These are phyloP conservation scores for Fusarium bactridioides DNA, from an alignment of 2,329 filamentous ascomycete species.

Conservation along the genomic window DNA sequence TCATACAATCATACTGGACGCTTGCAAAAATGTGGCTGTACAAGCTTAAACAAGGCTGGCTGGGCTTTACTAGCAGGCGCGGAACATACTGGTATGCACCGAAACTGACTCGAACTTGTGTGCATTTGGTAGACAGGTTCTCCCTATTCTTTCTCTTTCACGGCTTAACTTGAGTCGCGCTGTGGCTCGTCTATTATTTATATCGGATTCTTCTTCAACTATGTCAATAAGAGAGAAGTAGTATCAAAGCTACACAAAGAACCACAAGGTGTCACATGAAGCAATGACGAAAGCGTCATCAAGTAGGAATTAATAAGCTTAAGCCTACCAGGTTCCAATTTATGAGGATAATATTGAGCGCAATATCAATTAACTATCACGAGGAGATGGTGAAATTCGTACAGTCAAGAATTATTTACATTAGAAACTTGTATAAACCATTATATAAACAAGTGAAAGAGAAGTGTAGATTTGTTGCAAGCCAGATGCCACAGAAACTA, in stretches of 20 bases:
- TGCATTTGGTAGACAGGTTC: not conserved
- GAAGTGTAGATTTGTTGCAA: not conserved
- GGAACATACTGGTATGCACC: not conserved
- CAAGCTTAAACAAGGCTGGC: not conserved
- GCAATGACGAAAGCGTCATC: no score
- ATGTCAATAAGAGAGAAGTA: no score
- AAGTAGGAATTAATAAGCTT: no score
- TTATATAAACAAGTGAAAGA: no score
- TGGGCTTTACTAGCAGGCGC: not conserved
- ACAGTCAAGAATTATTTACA: not conserved
- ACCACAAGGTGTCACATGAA: no score
- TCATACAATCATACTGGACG: not conserved
- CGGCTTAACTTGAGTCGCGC: not conserved
- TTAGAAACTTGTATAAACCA: not conserved
- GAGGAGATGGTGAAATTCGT: not conserved
- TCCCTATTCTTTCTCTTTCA: not conserved
- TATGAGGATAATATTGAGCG: fast-evolving
- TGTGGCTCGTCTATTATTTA: fast-evolving
- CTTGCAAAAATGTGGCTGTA: not conserved
- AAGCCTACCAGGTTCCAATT: no score
- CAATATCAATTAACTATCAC: not conserved
- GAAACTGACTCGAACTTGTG: not conserved
- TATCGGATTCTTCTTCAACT: not conserved
- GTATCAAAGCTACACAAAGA: no score
- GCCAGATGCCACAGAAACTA: not conserved